phyloP scores from a whole-genome alignment of 345 rosid genomes.

The Populus davidiana region DNA sequence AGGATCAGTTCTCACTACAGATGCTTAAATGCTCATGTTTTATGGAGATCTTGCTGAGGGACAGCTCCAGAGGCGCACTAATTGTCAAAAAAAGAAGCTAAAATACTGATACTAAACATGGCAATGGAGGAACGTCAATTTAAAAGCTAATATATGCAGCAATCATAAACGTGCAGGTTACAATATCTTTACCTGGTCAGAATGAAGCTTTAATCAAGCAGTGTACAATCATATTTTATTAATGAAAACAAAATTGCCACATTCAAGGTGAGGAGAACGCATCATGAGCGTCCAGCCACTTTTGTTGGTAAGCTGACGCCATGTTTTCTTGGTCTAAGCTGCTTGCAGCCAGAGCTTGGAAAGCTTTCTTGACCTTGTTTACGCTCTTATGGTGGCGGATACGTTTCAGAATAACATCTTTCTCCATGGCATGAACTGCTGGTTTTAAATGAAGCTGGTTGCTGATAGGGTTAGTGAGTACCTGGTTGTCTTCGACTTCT shows the following conservation, averaged over 20 bases:
- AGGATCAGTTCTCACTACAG: not conserved
- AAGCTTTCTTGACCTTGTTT: conserved; percentile 31
- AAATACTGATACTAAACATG: not conserved
- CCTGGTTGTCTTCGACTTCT: conserved; percentile 15
- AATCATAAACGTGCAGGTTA: not conserved
- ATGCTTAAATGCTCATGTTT: not conserved
- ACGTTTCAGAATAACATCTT: conserved; percentile 39
- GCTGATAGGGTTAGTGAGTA: conserved; percentile 2
- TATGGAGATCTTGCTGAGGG: not conserved
- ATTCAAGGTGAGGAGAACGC: conserved; percentile 43
- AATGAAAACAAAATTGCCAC: not conserved
- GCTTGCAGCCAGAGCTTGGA: conserved; percentile 26
- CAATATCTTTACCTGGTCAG: not conserved
- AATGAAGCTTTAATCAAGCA: not conserved
- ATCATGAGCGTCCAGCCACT: conserved; percentile 36
- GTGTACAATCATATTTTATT: not conserved
- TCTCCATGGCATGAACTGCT: conserved; percentile 29
- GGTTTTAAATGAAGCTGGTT: conserved; percentile 42
- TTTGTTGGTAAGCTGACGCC: conserved; percentile 1
- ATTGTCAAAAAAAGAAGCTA: not conserved
- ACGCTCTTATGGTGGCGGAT: conserved; percentile 40
- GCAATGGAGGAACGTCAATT: not conserved
- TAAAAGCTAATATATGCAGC: not conserved
- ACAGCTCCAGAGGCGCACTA: not conserved
- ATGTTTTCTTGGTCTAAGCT: conserved; percentile 12